A percentile compares a stretch with the other conserved stretches of the same genome.
phyloP scores from a whole-genome alignment of 257 asterid species.

The Solanum chaucha region DNA sequence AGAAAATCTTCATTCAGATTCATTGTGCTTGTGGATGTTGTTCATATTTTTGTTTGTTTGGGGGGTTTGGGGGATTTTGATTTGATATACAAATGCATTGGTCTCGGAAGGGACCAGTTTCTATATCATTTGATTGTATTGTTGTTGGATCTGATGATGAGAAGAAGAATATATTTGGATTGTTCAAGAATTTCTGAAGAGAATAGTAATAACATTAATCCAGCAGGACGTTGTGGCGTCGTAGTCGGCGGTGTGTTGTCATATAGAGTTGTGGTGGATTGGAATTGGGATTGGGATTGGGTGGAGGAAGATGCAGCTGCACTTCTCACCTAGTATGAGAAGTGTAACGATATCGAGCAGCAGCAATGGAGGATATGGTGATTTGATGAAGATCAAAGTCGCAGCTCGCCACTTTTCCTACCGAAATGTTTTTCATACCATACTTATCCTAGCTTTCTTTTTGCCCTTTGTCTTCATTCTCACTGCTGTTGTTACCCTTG shows the following conservation, averaged over 20 bases:
- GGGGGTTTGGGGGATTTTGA: slow-evolving; percentile 1
- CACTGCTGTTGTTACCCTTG: slow-evolving; percentile 87
- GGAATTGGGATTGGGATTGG: slow-evolving; percentile 4
- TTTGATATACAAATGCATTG: slow-evolving; percentile 17
- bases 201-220: not conserved
- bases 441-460: slow-evolving; percentile 71
- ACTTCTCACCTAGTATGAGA: slow-evolving; percentile 99
- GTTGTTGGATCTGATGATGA: slow-evolving; percentile 16
- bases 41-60: not conserved
- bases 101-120: slow-evolving; percentile 8
- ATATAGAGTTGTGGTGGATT: slow-evolving; percentile 3
- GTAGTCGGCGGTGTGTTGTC: not conserved
- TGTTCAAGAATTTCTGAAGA: not conserved
- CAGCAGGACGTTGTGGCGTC: not conserved
- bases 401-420: slow-evolving; percentile 84
- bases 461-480: slow-evolving; percentile 93
- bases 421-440: slow-evolving; percentile 71
- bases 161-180: slow-evolving; percentile 9
- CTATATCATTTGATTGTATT: slow-evolving; percentile 2
- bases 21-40: not conserved
- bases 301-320: slow-evolving; percentile 97
- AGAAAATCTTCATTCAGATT: not conserved
- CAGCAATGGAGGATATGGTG: slow-evolving; percentile 48
- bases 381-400: slow-evolving; percentile 90
- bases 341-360: slow-evolving; percentile 94